Evolutionary conservation across 257 asterid genomes (phyloP), one percentile per base, ranked within the genome.

Genomic region (Solanum piurae): DNA sequence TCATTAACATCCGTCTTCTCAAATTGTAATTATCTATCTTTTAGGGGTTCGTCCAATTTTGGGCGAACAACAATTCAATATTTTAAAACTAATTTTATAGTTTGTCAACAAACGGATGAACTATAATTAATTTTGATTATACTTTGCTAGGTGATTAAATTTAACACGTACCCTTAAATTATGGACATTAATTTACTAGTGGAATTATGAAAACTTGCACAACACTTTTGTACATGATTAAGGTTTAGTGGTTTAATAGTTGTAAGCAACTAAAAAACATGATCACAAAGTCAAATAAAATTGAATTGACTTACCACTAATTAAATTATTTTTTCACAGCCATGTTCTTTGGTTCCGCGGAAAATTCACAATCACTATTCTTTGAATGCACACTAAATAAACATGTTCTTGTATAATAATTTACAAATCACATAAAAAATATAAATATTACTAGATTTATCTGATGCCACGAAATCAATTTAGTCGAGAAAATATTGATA

Each of bases 231-330:
- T 46, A 37, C 85, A 80, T 46, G 27, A 11, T 27, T 29, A 44
- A 27, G 27, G 16, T 80, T 80, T 44, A 37, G 68, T 80, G 68
- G 85, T 46, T 49, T 69, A 80, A 80, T 80, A 29, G 85, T 80
- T 29, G 85, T 49, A 80, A 29, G 42, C 85, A 18, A 49, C 38
- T 49, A 7, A 82, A 49, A 16, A 16, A 29, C 69, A 44, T 12
- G 85, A 80, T 49, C 42, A 18, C 14, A 46, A 46, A 80, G 85
- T 80, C 69, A 29, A 82, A 72, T 18, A 72, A 37, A 31, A 18
- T 55, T 58, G 27, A 7, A 58, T 58, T 72, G 12, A 49, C n/a
- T 18, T n/a, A 49, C 27, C 85, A 49, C 68, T 29, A 49, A 49
- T 82, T 80, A 46, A 29, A 82, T 82, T 49, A 29, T 29, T 49